phyloP scores from a whole-genome alignment of 306 rosid species.

The Geum urbanum region DNA sequence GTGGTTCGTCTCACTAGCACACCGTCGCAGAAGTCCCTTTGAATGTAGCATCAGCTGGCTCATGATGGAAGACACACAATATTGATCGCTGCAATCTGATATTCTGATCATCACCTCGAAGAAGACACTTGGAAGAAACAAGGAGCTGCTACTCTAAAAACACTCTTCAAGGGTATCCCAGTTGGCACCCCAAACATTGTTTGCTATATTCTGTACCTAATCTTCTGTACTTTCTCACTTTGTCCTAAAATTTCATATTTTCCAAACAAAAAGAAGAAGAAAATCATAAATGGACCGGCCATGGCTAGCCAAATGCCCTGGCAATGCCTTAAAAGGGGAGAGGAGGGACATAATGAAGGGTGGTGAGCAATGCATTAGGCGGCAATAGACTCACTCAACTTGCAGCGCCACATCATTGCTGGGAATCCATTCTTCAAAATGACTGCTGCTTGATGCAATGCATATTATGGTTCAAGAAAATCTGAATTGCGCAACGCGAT shows the following conservation, averaged over 20 bases:
- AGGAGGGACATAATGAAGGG: not conserved
- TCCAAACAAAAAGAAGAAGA: not conserved
- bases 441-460: not conserved
- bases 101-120: slow-evolving; percentile 4
- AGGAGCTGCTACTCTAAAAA: slow-evolving; percentile 21
- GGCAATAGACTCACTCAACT: not conserved
- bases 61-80: slow-evolving; percentile 3
- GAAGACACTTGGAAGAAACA: slow-evolving; percentile 15
- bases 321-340: not conserved
- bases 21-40: not conserved
- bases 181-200: slow-evolving; percentile 15
- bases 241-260: not conserved
- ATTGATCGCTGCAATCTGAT: slow-evolving; percentile 4
- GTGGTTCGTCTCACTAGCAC: not conserved
- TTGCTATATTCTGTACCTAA: not conserved
- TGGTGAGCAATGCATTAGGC: not conserved
- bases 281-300: not conserved
- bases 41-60: slow-evolving; percentile 5
- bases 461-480: slow-evolving; percentile 35
- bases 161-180: slow-evolving; percentile 9
- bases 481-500: slow-evolving; percentile 53
- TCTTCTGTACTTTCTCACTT: not conserved
- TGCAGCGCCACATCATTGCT: slow-evolving; percentile 16
- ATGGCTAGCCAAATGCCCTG: not conserved
- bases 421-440: slow-evolving; percentile 14